phyloP scores from a whole-genome alignment of 345 rosid species.

The Melastoma malabathricum region DNA sequence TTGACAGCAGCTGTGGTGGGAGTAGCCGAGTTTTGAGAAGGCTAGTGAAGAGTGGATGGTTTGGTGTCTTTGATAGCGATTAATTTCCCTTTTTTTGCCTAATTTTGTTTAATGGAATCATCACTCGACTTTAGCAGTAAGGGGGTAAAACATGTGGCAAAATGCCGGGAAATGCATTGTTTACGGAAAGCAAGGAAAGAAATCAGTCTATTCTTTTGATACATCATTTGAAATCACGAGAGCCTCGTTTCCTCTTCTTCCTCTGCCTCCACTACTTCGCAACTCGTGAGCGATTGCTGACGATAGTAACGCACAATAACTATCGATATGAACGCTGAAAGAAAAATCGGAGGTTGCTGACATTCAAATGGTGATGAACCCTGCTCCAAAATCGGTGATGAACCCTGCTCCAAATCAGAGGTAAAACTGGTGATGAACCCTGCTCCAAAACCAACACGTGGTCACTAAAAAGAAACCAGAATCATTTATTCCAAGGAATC shows the following conservation, averaged over 20 bases:
- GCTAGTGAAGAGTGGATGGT: conserved; percentile 23
- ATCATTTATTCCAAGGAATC: not conserved
- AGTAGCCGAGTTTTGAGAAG: conserved; percentile 42
- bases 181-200: not conserved
- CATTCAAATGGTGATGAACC: conserved; percentile 47
- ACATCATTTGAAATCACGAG: conserved; percentile 20
- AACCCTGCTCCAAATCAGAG: conserved; percentile 31
- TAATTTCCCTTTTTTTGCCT: too few relatives aligned
- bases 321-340: conserved; percentile 65
- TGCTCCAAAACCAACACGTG: conserved; percentile 21
- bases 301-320: conserved; percentile 55
- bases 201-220: not conserved
- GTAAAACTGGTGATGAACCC: conserved; percentile 77
- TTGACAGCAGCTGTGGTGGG: not conserved
- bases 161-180: too few relatives aligned
- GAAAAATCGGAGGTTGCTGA: conserved; percentile 16
- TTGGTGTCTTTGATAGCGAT: too few relatives aligned
- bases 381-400: conserved; percentile 22
- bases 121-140: too few relatives aligned
- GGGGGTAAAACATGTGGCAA: too few relatives aligned
- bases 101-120: not conserved
- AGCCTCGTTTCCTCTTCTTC: conserved; percentile 21
- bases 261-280: conserved; percentile 20
- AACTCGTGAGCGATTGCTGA: conserved; percentile 26
- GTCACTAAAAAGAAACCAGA: not conserved